Evolutionary conservation across 768 basidiomycete species (phyloP).

Genomic region (Lentinula sp.): DNA sequence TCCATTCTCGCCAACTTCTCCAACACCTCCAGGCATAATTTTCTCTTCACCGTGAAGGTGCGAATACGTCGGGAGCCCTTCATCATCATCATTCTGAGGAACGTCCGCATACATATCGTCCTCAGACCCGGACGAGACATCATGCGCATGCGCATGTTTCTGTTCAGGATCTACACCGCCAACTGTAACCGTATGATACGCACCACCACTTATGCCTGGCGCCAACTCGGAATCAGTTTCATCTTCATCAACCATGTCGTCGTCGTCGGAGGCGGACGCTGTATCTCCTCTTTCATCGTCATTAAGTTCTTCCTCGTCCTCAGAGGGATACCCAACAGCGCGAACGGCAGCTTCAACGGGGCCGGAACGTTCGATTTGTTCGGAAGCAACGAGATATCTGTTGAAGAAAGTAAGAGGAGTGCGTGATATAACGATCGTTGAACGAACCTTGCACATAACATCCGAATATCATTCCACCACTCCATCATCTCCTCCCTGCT

Average conservation of each 20-base stretch:
- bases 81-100: conserved; percentile 30
- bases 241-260: conserved; percentile 45
- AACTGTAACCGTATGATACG: conserved; percentile 20
- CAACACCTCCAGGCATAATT: conserved; percentile 28
- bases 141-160: background rate
- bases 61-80: conserved; percentile 54
- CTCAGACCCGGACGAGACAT: conserved; percentile 20
- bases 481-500: conserved; percentile 98
- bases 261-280: background rate
- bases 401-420: background rate
- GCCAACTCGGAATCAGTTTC: conserved; percentile 23
- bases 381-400: conserved; percentile 88
- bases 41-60: conserved; percentile 24
- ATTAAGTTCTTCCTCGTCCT: conserved; percentile 56
- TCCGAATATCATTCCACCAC: conserved; percentile 98
- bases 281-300: conserved; percentile 51
- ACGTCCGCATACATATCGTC: conserved; percentile 47
- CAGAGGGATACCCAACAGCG: conserved; percentile 81
- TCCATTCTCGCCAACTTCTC: conserved; percentile 42
- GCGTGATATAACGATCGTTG: conserved; percentile 38
- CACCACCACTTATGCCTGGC: background rate
- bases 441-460: conserved; percentile 91
- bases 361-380: conserved; percentile 87
- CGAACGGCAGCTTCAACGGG: conserved; percentile 91
- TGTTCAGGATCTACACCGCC: conserved; percentile 22